Evolutionary conservation across 345 rosid species (phyloP).

Genomic region (Bruguiera gymnorhiza): DNA sequence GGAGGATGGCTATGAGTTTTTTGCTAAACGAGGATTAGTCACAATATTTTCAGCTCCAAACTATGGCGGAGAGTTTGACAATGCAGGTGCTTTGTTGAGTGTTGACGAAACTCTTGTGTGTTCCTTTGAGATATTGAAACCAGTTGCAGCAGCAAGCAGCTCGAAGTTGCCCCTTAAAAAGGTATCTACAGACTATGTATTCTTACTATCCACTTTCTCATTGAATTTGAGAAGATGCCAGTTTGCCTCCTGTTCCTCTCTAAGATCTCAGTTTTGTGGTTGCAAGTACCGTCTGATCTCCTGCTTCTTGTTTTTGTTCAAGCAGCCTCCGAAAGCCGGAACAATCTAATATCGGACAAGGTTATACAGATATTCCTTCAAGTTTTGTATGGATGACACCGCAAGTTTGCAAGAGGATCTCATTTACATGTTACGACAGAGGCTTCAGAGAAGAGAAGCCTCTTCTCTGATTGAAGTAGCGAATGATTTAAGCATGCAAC

Average conservation of each 20-base stretch:
- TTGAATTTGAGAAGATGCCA: neutral
- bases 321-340: slow-evolving; percentile 52
- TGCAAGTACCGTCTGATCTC: slow-evolving; percentile 6
- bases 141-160: slow-evolving; percentile 43
- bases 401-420: slow-evolving; percentile 4
- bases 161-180: slow-evolving; percentile 47
- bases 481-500: slow-evolving; percentile 5
- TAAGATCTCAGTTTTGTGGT: neutral
- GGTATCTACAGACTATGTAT: slow-evolving; percentile 39
- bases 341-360: slow-evolving; percentile 22
- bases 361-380: slow-evolving; percentile 5
- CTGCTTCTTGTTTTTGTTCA: slow-evolving; percentile 2
- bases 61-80: slow-evolving; percentile 99
- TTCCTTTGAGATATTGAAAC: slow-evolving; percentile 93
- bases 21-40: slow-evolving; percentile 79
- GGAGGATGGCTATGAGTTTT: slow-evolving; percentile 97
- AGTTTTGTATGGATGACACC: slow-evolving; percentile 11
- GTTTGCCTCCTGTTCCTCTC: neutral
- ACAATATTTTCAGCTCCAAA: slow-evolving; percentile 98
- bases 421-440: neutral
- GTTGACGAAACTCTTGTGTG: slow-evolving; percentile 80
- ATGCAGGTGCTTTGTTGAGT: slow-evolving; percentile 90
- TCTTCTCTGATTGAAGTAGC: slow-evolving; percentile 2
- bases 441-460: slow-evolving; percentile 8
- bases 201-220: no score